Conservation (phyloP, 2,329 filamentous ascomycete genomes). For the Cladosporium sp. region DNA sequence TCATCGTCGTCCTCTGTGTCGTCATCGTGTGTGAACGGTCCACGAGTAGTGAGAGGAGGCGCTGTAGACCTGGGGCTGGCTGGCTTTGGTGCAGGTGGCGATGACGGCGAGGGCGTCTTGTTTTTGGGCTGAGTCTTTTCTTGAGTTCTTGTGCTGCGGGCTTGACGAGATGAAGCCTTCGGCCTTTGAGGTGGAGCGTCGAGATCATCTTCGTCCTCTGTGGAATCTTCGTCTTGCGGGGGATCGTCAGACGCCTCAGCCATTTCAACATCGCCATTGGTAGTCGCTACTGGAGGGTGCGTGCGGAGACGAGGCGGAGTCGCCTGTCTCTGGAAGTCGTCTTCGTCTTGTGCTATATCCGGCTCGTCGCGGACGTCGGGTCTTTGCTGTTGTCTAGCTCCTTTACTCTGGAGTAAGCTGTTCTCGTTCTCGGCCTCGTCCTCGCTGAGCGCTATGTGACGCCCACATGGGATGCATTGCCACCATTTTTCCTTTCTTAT, state of each 20-base stretch:
- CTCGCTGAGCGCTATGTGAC: neutral
- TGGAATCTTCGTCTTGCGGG: constrained; percentile 28
- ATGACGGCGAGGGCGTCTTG: neutral
- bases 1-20: neutral
- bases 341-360: constrained; percentile 6
- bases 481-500: constrained; percentile 29
- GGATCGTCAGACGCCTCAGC: neutral
- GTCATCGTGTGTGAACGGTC: constrained; percentile 12
- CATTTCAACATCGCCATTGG: neutral
- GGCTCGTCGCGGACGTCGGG: neutral
- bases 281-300: neutral
- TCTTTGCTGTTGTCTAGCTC: neutral
- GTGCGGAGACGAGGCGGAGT: constrained; percentile 22
- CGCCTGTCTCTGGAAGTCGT: constrained; percentile 24
- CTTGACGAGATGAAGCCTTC: neutral
- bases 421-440: neutral
- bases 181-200: constrained; percentile 26
- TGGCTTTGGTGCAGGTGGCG: neutral
- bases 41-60: constrained; percentile 4
- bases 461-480: constrained; percentile 29
- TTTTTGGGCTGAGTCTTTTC: neutral
- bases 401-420: neutral
- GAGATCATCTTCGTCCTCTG: constrained; percentile 38
- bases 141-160: neutral
- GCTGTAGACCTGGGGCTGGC: neutral